These are phyloP conservation scores for Malus asiatica DNA, from an alignment of 306 rosid genomes.

Conservation along the genomic window DNA sequence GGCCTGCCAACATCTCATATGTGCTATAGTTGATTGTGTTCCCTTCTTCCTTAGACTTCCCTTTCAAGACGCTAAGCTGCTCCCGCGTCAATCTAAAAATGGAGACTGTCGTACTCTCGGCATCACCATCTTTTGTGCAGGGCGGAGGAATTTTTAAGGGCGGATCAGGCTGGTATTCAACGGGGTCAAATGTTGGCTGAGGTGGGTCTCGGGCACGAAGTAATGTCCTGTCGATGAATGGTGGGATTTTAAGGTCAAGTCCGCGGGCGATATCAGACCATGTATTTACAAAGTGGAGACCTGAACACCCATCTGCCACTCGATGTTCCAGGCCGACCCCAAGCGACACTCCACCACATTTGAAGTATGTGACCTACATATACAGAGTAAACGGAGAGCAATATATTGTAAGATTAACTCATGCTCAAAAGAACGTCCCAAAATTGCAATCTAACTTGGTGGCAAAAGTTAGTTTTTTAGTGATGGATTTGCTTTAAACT, in stretches of 20 bases:
- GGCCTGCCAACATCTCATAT: too few relatives aligned
- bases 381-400: too few relatives aligned
- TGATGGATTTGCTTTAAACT: too few relatives aligned
- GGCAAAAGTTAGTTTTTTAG: too few relatives aligned
- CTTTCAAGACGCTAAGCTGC: too few relatives aligned
- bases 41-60: too few relatives aligned
- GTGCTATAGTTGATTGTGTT: too few relatives aligned
- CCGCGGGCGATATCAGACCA: conserved; percentile 88
- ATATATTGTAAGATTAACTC: too few relatives aligned
- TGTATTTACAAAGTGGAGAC: conserved; percentile 69
- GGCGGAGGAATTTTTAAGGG: conserved; percentile 27
- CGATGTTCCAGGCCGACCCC: conserved; percentile 83
- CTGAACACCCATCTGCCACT: conserved; percentile 73
- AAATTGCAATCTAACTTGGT: too few relatives aligned
- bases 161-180: conserved; percentile 64
- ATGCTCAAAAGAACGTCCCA: too few relatives aligned
- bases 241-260: conserved; percentile 50
- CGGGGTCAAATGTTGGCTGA: conserved; percentile 46
- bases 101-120: conserved; percentile 33
- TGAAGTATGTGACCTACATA: conserved; percentile 60
- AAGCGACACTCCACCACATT: conserved; percentile 81
- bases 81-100: conserved; percentile 24
- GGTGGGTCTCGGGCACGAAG: conserved; percentile 71
- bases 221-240: conserved; percentile 59
- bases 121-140: conserved; percentile 13